Base-by-base conservation (phyloP, 169 alveolate species). In the Plasmodium billcollinsi region DNA sequence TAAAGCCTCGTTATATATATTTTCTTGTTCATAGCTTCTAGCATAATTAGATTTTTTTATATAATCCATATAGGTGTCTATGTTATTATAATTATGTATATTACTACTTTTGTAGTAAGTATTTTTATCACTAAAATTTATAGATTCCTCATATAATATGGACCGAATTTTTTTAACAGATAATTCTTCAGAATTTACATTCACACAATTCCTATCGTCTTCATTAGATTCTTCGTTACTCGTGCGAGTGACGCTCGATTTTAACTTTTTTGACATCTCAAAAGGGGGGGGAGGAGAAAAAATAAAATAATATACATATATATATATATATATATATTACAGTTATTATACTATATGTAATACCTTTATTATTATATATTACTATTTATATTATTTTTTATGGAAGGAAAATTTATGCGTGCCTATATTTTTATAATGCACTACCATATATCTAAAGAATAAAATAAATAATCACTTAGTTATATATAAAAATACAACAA, bases 11-110 rank as follows among this genome's bases (percentile, higher is more conserved):
- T 63, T 78, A 20, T 78, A 78, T 26, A 78, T 78, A 56, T 65
- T 78, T 59, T 78, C 89, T 24, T 78, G 89, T 24, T 78, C 89
- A 8, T 78, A 78, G n/a, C 78, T 78, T 59, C 89, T 78, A 5
- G 89, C 67, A 45, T 78, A 78, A 18, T 78, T 78, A 0, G 89
- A 66, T 45, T 71, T 65, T 59, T 78, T 78, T 43, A 78, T 58
- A 50, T 66, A 65, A 24, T 78, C 76, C 0, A 39, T 65, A 24
- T 78, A 78, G 0, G 67, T 62, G 54, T 78, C 69, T 58, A 78
- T 78, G 2, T 9, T 78, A 71, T 78, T 78, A 47, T 70, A 78
- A 58, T 78, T 78, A 1, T 78, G 69, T 12, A 78, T 18, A 14
- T 78, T 78, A 1, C 78, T 59, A 54, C 74, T 78, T n/a, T 65